Evolutionary conservation across 2,329 filamentous ascomycete genomes (phyloP).

Genomic region (Trichocomaceae sp.): DNA sequence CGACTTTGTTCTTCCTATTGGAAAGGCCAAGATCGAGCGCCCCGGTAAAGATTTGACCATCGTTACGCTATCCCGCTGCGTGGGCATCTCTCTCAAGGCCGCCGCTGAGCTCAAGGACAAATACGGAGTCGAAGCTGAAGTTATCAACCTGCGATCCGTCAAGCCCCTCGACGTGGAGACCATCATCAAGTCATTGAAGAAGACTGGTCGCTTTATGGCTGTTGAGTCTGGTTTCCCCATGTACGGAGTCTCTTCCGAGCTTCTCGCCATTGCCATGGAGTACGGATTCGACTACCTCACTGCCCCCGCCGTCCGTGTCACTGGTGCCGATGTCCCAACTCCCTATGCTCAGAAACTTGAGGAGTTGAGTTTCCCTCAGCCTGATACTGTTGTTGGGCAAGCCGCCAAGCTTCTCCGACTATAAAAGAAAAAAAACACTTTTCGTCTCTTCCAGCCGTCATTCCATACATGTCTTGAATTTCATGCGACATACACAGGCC

Average conservation of each 20-base stretch:
- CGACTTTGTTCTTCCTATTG: constrained; percentile 95
- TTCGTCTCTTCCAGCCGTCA: background rate
- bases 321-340: constrained; percentile 93
- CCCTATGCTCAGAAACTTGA: constrained; percentile 91
- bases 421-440: constrained; percentile 46
- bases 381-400: constrained; percentile 79
- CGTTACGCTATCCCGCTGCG: constrained; percentile 88
- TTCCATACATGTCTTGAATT: background rate
- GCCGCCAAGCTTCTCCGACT: constrained; percentile 81
- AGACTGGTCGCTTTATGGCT: constrained; percentile 84
- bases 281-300: constrained; percentile 98
- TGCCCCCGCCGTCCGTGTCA: constrained; percentile 86
- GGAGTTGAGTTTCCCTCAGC: constrained; percentile 90
- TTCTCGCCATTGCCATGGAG: constrained; percentile 91
- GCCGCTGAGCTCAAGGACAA: constrained; percentile 92
- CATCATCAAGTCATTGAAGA: constrained; percentile 97
- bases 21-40: constrained; percentile 99
- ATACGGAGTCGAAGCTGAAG: constrained; percentile 91
- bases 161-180: constrained; percentile 94
- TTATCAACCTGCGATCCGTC: constrained; percentile 95
- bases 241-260: constrained; percentile 87
- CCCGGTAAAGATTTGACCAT: constrained; percentile 93
- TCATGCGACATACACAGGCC: constrained; percentile 2
- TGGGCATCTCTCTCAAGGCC: constrained; percentile 81
- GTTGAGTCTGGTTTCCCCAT: constrained; percentile 96